phyloP scores from a whole-genome alignment of 257 asterid genomes.

The Echium plantagineum region DNA sequence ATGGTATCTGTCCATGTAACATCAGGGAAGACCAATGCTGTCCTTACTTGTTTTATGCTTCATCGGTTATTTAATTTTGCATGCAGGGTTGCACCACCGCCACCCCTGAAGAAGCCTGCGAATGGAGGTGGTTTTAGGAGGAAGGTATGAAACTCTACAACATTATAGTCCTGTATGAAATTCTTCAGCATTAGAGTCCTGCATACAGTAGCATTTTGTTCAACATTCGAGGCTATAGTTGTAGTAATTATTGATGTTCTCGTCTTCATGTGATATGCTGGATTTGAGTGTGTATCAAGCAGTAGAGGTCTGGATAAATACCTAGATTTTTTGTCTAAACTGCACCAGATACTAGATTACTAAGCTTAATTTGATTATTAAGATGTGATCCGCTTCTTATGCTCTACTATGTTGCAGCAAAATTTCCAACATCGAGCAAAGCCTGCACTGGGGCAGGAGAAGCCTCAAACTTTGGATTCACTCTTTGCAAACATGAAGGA shows the following conservation, averaged over 20 bases:
- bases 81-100: conserved; percentile 45
- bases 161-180: too few species aligned
- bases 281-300: background rate
- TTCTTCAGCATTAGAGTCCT: background rate
- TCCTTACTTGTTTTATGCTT: conserved; percentile 7
- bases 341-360: background rate
- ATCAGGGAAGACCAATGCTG: conserved; percentile 4
- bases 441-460: conserved; percentile 27
- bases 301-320: background rate
- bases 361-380: background rate
- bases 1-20: conserved; percentile 4
- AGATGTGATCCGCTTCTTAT: background rate
- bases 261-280: background rate
- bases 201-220: background rate
- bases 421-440: conserved; percentile 31
- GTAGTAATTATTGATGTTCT: background rate
- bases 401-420: conserved; percentile 21
- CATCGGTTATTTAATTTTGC: conserved; percentile 21
- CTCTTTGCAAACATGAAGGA: conserved; percentile 85
- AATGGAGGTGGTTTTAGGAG: conserved; percentile 39
- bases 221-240: background rate
- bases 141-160: conserved; percentile 63
- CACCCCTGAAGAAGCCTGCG: conserved; percentile 30
- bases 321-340: background rate
- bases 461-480: conserved; percentile 74